These are phyloP conservation scores for Bidens hawaiensis DNA, from an alignment of 140 eudicot species.

Conservation along the genomic window DNA sequence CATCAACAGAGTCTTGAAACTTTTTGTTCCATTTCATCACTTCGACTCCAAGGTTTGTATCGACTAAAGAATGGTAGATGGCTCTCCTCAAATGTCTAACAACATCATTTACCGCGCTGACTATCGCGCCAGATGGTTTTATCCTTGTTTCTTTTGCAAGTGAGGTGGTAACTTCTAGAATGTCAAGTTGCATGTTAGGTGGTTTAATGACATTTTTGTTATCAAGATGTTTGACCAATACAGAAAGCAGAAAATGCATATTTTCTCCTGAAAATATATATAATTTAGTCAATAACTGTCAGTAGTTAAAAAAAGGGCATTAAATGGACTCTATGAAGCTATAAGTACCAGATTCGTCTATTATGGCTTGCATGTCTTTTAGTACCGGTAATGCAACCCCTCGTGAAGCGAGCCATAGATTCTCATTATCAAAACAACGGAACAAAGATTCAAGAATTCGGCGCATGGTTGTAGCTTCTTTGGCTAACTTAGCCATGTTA, in stretches of 20 bases:
- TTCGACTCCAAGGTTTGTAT: conserved; percentile 52
- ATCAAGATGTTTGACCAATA: conserved; percentile 79
- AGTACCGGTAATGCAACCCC: conserved; percentile 68
- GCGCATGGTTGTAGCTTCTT: conserved; percentile 80
- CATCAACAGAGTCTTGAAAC: conserved; percentile 54
- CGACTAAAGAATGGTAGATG: conserved; percentile 57
- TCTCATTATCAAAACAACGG: conserved; percentile 56
- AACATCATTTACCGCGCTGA: conserved; percentile 73
- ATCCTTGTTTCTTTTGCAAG: conserved; percentile 53
- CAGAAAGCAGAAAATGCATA: conserved; percentile 59
- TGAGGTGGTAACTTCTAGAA: conserved; percentile 48
- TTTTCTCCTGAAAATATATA: conserved; percentile 48
- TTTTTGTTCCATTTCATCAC: conserved; percentile 42
- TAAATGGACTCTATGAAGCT: neutral
- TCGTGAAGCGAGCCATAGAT: conserved; percentile 52
- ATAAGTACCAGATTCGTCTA: conserved; percentile 59
- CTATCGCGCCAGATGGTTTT: conserved; percentile 56
- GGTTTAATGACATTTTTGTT: conserved; percentile 57
- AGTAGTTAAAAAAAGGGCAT: neutral
- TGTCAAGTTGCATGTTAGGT: conserved; percentile 62
- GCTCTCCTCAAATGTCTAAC: conserved; percentile 60
- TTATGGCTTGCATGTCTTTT: conserved; percentile 61
- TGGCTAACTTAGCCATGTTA: conserved; percentile 79
- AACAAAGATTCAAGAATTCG: conserved; percentile 76
- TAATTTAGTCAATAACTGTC: neutral